phyloP scores from a whole-genome alignment of 2,329 filamentous ascomycete species.

The Penicillium janthinellum region DNA sequence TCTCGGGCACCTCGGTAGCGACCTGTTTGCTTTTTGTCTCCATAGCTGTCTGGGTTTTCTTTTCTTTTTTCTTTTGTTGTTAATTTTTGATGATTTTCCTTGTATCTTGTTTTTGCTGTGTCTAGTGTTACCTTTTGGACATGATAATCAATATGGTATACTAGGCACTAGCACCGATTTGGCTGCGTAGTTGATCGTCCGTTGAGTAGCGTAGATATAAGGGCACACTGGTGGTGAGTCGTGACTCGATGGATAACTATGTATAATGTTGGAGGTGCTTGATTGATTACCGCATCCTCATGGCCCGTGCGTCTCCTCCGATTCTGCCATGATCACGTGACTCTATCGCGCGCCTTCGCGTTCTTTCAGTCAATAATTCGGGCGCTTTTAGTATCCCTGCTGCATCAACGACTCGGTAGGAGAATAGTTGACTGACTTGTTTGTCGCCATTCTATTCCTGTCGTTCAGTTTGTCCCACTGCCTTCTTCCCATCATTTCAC shows the following conservation, averaged over 20 bases:
- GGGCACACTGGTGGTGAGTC: not conserved
- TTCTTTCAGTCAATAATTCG: slow-evolving; percentile 23
- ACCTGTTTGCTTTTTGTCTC: slow-evolving; percentile 30
- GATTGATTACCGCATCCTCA: not conserved
- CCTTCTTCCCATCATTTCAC: not conserved
- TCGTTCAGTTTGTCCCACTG: not conserved
- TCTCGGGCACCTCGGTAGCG: slow-evolving; percentile 10
- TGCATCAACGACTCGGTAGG: not conserved
- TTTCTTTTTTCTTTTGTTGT: slow-evolving; percentile 22
- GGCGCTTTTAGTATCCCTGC: slow-evolving; percentile 6
- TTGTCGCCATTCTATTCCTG: not conserved
- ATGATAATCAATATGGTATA: slow-evolving; percentile 37
- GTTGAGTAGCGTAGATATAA: not conserved
- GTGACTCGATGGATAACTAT: not conserved
- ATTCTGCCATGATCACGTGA: slow-evolving; percentile 19
- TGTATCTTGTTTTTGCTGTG: slow-evolving; percentile 24
- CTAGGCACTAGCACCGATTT: slow-evolving; percentile 19
- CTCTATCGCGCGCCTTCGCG: slow-evolving; percentile 17
- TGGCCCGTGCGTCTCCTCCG: not conserved
- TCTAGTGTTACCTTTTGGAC: slow-evolving; percentile 32
- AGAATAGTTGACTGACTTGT: not conserved
- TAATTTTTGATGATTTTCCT: slow-evolving; percentile 16
- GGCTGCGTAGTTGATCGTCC: not conserved
- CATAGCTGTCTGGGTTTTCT: slow-evolving; percentile 10
- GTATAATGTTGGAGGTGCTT: too few species aligned